These are phyloP conservation scores for Chenopodium suecicum DNA, from an alignment of 148 eudicot genomes.

Conservation along the genomic window DNA sequence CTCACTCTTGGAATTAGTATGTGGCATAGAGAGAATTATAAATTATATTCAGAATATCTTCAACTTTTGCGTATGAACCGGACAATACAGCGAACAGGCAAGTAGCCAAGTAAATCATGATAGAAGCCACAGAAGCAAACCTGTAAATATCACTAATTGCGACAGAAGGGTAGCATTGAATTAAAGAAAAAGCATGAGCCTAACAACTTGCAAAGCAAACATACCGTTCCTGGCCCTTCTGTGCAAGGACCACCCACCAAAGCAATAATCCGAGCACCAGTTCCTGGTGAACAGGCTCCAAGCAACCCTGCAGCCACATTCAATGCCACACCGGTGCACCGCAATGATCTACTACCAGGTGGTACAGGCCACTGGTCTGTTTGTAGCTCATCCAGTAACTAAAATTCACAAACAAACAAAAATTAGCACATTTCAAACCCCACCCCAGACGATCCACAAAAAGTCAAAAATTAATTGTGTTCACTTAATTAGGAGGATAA, in stretches of 20 bases:
- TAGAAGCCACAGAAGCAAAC: neutral
- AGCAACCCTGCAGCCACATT: slow-evolving; percentile 82
- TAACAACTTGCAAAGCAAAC: slow-evolving; percentile 17
- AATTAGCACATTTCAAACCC: neutral
- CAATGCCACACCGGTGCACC: slow-evolving; percentile 97
- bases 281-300: slow-evolving; percentile 79
- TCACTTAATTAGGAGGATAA: neutral
- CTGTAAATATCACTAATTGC: neutral
- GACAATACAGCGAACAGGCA: neutral
- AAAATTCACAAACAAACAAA: slow-evolving; percentile 22
- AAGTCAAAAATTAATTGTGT: neutral
- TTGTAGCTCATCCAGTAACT: slow-evolving; percentile 84
- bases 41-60: neutral
- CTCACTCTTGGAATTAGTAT: neutral
- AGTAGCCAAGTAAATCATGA: neutral
- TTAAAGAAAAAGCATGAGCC: neutral
- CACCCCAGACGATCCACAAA: neutral
- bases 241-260: slow-evolving; percentile 99
- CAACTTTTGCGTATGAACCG: neutral
- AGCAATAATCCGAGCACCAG: slow-evolving; percentile 83
- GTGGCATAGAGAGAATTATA: no score
- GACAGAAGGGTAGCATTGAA: neutral
- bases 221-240: slow-evolving; percentile 94
- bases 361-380: slow-evolving; percentile 92
- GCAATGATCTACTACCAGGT: slow-evolving; percentile 73